Evolutionary conservation across 352 stramenopile species (phyloP).

Genomic region (Pythium scleroteichum): DNA sequence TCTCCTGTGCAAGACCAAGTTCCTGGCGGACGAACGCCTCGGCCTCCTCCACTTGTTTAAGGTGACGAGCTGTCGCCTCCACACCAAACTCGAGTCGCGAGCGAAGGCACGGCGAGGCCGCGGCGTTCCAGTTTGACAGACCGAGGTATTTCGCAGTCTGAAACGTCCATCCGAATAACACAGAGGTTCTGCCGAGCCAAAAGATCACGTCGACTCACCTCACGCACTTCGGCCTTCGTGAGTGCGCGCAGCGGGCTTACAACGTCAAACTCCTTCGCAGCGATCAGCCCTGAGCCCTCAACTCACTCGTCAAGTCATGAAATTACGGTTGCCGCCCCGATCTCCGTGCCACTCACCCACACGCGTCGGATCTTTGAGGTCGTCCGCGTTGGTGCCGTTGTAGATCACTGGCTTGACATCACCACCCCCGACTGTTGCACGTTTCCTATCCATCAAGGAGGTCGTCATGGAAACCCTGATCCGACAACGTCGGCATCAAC

Average conservation of each 20-base stretch:
- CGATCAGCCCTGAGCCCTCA: constrained; percentile 76
- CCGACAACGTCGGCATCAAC: not conserved
- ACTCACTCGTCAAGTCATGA: not conserved
- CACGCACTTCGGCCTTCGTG: constrained; percentile 89
- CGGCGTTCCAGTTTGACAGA: constrained; percentile 95
- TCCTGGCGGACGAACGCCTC: constrained; percentile 61
- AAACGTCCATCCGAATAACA: not conserved
- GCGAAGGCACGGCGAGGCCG: constrained; percentile 95
- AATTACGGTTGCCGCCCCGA: not conserved
- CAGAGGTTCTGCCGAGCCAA: too few species aligned
- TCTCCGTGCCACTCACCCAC: constrained; percentile 38
- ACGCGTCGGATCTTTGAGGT: constrained; percentile 92
- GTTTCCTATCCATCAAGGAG: constrained; percentile 20
- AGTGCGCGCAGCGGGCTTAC: constrained; percentile 89
- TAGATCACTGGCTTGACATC: constrained; percentile 76
- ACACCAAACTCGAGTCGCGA: constrained; percentile 95
- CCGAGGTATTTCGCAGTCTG: constrained; percentile 87
- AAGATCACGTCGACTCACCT: constrained; percentile 29
- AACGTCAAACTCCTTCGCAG: constrained; percentile 92
- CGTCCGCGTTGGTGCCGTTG: constrained; percentile 97
- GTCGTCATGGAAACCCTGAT: not conserved
- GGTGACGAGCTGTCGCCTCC: constrained; percentile 67
- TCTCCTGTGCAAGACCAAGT: constrained; percentile 42
- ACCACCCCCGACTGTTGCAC: constrained; percentile 12
- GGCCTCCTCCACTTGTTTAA: constrained; percentile 66